Conservation (phyloP, 148 eudicot species). For the Arbutus unedo region DNA sequence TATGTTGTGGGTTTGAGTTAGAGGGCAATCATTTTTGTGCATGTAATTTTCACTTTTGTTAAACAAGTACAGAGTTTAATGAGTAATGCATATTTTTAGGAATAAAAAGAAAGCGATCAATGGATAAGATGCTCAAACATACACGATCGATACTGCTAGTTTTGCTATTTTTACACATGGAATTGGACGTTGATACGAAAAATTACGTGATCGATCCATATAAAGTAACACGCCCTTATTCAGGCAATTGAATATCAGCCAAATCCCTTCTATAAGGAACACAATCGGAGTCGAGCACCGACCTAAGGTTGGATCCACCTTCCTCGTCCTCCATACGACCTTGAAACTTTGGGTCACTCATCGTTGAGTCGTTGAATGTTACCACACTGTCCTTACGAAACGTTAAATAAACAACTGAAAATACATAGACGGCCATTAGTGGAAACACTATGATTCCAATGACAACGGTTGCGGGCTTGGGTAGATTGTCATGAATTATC, state of each 20-base stretch:
- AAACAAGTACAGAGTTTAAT: no score
- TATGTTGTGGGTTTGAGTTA: no score
- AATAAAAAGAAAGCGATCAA: no score
- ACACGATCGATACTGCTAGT: no score
- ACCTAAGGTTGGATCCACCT: neutral
- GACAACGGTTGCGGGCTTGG: slow-evolving; percentile 65
- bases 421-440: slow-evolving; percentile 58
- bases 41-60: no score
- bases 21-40: no score
- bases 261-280: slow-evolving; percentile 49
- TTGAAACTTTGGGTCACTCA: slow-evolving; percentile 17
- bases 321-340: slow-evolving; percentile 31
- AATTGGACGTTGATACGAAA: no score
- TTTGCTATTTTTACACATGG: no score
- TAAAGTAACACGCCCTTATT: slow-evolving; percentile 4
- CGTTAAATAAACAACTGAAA: slow-evolving; percentile 63
- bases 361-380: slow-evolving; percentile 49
- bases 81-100: no score
- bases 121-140: no score
- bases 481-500: slow-evolving; percentile 60
- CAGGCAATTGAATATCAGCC: slow-evolving; percentile 48
- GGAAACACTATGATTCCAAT: slow-evolving; percentile 77
- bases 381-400: slow-evolving; percentile 61
- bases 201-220: neutral
- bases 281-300: neutral